Evolutionary conservation across 768 basidiomycete genomes (phyloP).

Genomic region (Lactarius akahatsu): DNA sequence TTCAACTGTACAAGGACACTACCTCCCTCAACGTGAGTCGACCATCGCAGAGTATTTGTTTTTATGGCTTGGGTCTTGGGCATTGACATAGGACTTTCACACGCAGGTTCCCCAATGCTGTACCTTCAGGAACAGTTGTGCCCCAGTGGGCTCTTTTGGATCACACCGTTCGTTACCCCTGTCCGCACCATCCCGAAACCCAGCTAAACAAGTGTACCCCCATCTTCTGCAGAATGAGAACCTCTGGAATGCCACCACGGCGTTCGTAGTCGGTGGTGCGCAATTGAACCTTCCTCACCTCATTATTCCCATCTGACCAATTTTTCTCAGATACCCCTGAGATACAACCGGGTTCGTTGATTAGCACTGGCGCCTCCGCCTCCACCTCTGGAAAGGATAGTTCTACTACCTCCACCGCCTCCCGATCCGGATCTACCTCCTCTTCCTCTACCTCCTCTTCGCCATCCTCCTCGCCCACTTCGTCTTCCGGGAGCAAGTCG

Average conservation of each 20-base stretch:
- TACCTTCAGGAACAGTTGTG: not conserved
- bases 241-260: not conserved
- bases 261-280: not conserved
- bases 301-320: not conserved
- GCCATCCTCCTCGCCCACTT: not conserved
- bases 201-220: not conserved
- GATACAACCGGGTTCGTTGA: not conserved
- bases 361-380: not conserved
- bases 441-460: too few species aligned
- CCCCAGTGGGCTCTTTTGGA: constrained; percentile 8
- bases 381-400: not conserved
- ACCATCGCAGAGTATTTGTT: too few species aligned
- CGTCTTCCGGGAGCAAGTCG: not conserved
- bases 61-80: not conserved
- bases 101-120: constrained; percentile 12
- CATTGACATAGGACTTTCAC: not conserved
- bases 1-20: not conserved
- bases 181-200: not conserved
- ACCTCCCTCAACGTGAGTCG: constrained; percentile 15
- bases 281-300: too few species aligned
- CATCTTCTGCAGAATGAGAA: not conserved
- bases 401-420: not conserved
- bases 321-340: not conserved
- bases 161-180: not conserved
- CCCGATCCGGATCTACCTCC: too few species aligned